Percentiles rank a stretch among this genome's conserved stretches.
Conservation (phyloP, 495 filamentous ascomycete species). For the Oidiodendron maius region DNA sequence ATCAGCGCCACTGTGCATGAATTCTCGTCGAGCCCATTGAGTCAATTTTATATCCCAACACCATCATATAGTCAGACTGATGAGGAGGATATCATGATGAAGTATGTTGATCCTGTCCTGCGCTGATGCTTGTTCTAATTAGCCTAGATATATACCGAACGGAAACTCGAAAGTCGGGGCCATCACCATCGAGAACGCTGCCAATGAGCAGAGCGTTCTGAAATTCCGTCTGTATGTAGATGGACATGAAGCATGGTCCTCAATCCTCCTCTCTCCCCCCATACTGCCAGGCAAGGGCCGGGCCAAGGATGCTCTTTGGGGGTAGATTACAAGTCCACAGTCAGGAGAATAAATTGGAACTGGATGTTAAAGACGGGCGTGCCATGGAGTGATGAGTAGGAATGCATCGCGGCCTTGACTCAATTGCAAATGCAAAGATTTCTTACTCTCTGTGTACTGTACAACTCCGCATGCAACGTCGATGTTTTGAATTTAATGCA, state of each 20-base stretch:
- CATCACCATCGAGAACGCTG: conserved; percentile 71
- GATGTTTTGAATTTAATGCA: not conserved
- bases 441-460: not conserved
- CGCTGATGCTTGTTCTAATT: not conserved
- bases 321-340: conserved; percentile 2
- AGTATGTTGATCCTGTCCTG: conserved; percentile 41
- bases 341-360: not conserved
- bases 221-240: conserved; percentile 82
- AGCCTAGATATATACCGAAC: conserved; percentile 63
- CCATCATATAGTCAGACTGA: conserved; percentile 76
- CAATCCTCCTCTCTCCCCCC: conserved; percentile 48
- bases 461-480: not conserved
- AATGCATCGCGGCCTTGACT: not conserved
- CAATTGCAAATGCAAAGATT: not conserved
- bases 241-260: conserved; percentile 71
- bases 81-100: conserved; percentile 69
- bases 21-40: conserved; percentile 82
- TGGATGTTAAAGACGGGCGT: not conserved
- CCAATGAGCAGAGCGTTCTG: conserved; percentile 54
- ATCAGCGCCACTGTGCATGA: conserved; percentile 65
- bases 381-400: too few relatives aligned
- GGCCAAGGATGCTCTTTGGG: conserved; percentile 28
- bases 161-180: conserved; percentile 90
- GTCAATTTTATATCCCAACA: conserved; percentile 88
- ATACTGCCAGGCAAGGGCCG: conserved; percentile 31